Percentiles rank a stretch among this genome's conserved stretches.
phyloP scores from a whole-genome alignment of 78 protist species.

The Guillardia theta region DNA sequence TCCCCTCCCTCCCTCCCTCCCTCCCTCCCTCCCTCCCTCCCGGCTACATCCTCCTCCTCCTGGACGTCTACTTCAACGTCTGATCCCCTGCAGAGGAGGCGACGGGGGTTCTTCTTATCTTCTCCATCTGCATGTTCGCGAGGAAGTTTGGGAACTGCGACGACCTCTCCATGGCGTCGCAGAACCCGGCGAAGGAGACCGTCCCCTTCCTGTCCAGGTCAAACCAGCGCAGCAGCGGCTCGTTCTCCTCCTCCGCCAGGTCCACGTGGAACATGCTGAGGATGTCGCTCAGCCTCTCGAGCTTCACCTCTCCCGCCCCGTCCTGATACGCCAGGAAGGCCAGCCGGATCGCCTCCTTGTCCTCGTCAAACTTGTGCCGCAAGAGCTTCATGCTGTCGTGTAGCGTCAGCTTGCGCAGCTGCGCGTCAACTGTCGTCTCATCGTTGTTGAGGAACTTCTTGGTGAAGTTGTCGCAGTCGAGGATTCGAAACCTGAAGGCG shows the following conservation, averaged over 20 bases:
- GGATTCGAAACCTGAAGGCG: background rate
- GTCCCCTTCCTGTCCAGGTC: background rate
- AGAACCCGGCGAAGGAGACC: background rate
- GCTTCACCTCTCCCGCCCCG: background rate
- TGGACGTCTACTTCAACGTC: too few species aligned
- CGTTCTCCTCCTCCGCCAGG: background rate
- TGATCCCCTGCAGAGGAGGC: too few species aligned
- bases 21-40: background rate
- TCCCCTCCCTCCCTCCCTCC: background rate
- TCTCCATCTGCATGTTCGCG: background rate
- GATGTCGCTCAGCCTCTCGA: background rate
- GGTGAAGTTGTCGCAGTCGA: constrained; percentile 37
- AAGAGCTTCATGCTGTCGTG: background rate
- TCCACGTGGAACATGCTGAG: background rate
- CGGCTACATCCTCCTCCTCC: background rate
- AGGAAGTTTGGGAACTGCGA: background rate
- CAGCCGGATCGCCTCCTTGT: background rate
- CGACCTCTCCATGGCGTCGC: background rate
- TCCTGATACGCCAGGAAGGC: background rate
- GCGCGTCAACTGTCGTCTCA: background rate
- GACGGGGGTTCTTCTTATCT: too few species aligned
- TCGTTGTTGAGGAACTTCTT: background rate
- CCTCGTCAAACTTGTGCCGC: background rate
- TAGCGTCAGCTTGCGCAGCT: background rate
- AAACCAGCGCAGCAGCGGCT: background rate